Evolutionary conservation across 345 rosid genomes (phyloP).

Genomic region (Erysimum cheiranthoides): DNA sequence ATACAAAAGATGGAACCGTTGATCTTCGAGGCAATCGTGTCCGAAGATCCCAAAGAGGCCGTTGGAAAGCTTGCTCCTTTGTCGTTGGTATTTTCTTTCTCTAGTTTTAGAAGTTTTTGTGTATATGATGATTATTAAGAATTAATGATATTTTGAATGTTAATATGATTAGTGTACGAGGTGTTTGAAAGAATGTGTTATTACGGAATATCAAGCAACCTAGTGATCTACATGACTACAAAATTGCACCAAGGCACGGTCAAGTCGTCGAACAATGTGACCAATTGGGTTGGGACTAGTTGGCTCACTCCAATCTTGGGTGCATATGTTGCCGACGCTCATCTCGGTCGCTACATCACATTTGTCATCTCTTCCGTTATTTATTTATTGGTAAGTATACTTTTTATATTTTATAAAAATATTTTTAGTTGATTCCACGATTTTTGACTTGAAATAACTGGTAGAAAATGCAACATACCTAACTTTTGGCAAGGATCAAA

Average conservation of each 20-base stretch:
- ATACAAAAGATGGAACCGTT: constrained; percentile 87
- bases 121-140: background rate
- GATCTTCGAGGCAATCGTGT: constrained; percentile 84
- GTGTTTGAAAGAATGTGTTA: constrained; percentile 89
- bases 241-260: constrained; percentile 87
- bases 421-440: no score
- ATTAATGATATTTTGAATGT: background rate
- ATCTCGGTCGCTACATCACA: constrained; percentile 86
- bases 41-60: constrained; percentile 74
- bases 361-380: constrained; percentile 59
- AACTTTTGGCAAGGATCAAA: no score
- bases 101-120: background rate
- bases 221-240: constrained; percentile 73
- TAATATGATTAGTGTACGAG: constrained; percentile 56
- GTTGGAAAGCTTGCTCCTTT: constrained; percentile 87
- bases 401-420: background rate
- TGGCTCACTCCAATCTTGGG: constrained; percentile 87
- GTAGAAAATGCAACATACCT: no score
- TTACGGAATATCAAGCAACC: constrained; percentile 76
- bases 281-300: constrained; percentile 87
- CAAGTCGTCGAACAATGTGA: constrained; percentile 80
- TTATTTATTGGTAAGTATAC: constrained; percentile 59
- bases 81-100: constrained; percentile 63
- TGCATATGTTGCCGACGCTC: constrained; percentile 88
- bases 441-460: no score